Evolutionary conservation across 768 basidiomycete species (phyloP).

Genomic region (Termitomyces sp.): DNA sequence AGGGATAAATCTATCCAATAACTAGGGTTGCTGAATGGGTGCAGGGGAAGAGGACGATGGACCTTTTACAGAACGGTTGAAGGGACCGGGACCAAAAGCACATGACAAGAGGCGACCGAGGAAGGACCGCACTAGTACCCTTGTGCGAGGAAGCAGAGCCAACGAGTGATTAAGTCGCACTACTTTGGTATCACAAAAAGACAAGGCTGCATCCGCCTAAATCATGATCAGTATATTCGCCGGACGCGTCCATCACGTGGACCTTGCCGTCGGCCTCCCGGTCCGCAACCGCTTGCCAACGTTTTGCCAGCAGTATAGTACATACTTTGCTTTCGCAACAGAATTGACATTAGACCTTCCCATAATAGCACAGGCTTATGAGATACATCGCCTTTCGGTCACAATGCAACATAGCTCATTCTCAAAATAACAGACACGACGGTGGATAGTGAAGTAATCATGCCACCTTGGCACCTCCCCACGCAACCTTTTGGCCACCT

Average conservation of each 20-base stretch:
- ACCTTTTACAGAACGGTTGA: conserved; percentile 13
- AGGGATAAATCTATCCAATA: background rate
- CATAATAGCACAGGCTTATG: too few relatives aligned
- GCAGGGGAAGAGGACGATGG: conserved; percentile 5
- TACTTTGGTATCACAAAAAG: conserved; percentile 3
- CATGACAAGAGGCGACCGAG: conserved; percentile 16
- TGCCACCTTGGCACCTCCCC: conserved; percentile 43
- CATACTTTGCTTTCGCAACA: background rate
- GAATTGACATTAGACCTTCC: background rate
- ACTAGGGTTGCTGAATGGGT: background rate
- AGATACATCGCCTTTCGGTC: background rate
- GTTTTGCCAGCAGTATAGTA: too few relatives aligned
- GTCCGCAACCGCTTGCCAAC: too few relatives aligned
- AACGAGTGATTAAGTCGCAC: conserved; percentile 5
- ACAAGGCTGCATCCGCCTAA: background rate
- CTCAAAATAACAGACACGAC: background rate
- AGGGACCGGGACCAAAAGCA: conserved; percentile 12
- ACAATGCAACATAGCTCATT: background rate
- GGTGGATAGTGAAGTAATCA: conserved; percentile 6
- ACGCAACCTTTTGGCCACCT: conserved; percentile 55
- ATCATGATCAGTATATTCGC: background rate
- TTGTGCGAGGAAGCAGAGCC: conserved; percentile 2
- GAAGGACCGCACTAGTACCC: conserved; percentile 9
- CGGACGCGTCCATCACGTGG: conserved; percentile 14
- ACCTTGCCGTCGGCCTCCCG: too few relatives aligned